Percentiles rank a stretch among this genome's conserved stretches.
phyloP scores from a whole-genome alignment of 1,284 basidiomycete species.

The Ustilago shanxiensis region DNA sequence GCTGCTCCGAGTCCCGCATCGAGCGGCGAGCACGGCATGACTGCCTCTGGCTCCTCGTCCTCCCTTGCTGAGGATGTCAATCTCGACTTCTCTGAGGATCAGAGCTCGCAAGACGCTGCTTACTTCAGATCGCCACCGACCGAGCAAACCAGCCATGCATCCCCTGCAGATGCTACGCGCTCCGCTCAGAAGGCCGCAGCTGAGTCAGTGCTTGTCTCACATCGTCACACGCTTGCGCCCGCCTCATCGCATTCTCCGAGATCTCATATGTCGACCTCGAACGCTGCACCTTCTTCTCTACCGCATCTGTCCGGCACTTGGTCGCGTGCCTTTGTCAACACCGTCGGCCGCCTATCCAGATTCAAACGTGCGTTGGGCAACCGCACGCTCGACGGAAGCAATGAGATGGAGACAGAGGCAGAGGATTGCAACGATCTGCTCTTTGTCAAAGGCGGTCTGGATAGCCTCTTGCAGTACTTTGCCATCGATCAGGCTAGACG shows the following conservation, averaged over 20 bases:
- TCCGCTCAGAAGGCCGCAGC: slow-evolving; percentile 43
- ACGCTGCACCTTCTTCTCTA: slow-evolving; percentile 42
- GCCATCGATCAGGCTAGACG: slow-evolving; percentile 34
- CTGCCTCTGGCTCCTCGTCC: slow-evolving; percentile 12
- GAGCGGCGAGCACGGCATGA: slow-evolving; percentile 16
- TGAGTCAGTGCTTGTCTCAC: slow-evolving; percentile 45
- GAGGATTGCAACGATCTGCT: slow-evolving; percentile 71
- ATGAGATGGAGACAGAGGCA: slow-evolving; percentile 56
- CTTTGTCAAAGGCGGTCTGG: slow-evolving; percentile 58
- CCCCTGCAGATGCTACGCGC: slow-evolving; percentile 20
- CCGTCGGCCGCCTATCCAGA: slow-evolving; percentile 82
- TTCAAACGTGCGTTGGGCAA: slow-evolving; percentile 79
- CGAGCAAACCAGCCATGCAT: slow-evolving; percentile 7
- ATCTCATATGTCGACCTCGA: not conserved
- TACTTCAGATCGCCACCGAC: slow-evolving; percentile 16
- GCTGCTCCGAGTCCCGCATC: slow-evolving; percentile 10
- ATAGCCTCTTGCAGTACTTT: slow-evolving; percentile 57
- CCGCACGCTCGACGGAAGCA: slow-evolving; percentile 26
- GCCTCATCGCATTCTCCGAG: not conserved
- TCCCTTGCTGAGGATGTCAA: slow-evolving; percentile 41
- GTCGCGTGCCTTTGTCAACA: slow-evolving; percentile 82
- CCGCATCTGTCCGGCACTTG: slow-evolving; percentile 73
- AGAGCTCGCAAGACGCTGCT: slow-evolving; percentile 22
- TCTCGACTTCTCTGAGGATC: slow-evolving; percentile 41
- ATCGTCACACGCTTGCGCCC: slow-evolving; percentile 35